A percentile compares a stretch with the other conserved stretches of the same genome.
phyloP scores from a whole-genome alignment of 73 alveolate species.

The Paramecium tetraurelia region DNA sequence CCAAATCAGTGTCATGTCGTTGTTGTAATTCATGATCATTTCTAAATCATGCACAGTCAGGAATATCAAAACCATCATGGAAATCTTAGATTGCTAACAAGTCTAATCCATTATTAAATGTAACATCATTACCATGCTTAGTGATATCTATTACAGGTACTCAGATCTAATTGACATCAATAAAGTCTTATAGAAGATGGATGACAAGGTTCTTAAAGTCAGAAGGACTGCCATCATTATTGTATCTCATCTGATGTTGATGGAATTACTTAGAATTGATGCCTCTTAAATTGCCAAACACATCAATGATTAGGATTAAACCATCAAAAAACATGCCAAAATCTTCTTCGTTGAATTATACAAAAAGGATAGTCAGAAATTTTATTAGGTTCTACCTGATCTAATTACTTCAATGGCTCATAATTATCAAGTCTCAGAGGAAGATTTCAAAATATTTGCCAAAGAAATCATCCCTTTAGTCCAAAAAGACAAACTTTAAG shows the following conservation, averaged over 20 bases:
- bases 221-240: background rate
- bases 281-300: background rate
- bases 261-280: conserved; percentile 3
- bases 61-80: background rate
- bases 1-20: background rate
- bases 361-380: background rate
- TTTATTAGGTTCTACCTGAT: background rate
- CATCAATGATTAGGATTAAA: background rate
- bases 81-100: background rate
- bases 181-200: background rate
- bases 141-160: background rate
- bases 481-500: background rate
- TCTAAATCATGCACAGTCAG: background rate
- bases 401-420: background rate
- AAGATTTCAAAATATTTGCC: background rate
- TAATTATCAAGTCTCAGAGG: background rate
- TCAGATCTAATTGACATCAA: background rate
- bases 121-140: background rate
- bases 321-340: background rate
- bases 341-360: background rate
- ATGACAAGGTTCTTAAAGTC: background rate
- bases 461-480: background rate
- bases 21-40: background rate
- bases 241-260: background rate
- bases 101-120: background rate